Conservation (phyloP, 2,329 filamentous ascomycete species). For the Byssoonygena ceratinophila region DNA sequence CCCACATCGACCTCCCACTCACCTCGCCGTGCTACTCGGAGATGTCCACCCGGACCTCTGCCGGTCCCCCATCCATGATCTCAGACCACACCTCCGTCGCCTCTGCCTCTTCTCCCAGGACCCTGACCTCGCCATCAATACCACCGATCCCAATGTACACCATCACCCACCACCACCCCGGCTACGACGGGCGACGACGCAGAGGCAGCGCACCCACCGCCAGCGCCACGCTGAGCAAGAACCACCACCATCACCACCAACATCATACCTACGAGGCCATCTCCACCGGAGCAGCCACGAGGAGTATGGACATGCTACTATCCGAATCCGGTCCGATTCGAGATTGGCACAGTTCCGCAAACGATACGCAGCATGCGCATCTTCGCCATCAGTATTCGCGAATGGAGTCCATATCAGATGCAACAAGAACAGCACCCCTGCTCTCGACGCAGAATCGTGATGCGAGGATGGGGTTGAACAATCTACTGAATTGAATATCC, state of each 20-base stretch:
- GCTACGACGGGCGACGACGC: conserved; percentile 24
- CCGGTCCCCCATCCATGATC: conserved; percentile 54
- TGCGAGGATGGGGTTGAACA: conserved; percentile 33
- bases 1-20: conserved; percentile 38
- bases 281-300: background rate
- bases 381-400: background rate
- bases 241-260: no score
- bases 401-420: conserved; percentile 19
- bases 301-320: conserved; percentile 7
- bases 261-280: conserved; percentile 1
- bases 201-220: conserved; percentile 25
- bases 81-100: conserved; percentile 58
- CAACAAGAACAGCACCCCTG: conserved; percentile 7
- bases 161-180: no score
- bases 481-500: conserved; percentile 28
- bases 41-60: conserved; percentile 46
- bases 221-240: conserved; percentile 13
- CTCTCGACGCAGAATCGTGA: conserved; percentile 24
- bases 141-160: conserved; percentile 34
- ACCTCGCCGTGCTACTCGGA: conserved; percentile 56
- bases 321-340: background rate
- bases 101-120: conserved; percentile 51
- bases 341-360: conserved; percentile 5
- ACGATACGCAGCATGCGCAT: conserved; percentile 5
- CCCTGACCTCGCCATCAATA: conserved; percentile 29